Conservation (phyloP, 352 stramenopile genomes). For the Phytophthora lateralis region DNA sequence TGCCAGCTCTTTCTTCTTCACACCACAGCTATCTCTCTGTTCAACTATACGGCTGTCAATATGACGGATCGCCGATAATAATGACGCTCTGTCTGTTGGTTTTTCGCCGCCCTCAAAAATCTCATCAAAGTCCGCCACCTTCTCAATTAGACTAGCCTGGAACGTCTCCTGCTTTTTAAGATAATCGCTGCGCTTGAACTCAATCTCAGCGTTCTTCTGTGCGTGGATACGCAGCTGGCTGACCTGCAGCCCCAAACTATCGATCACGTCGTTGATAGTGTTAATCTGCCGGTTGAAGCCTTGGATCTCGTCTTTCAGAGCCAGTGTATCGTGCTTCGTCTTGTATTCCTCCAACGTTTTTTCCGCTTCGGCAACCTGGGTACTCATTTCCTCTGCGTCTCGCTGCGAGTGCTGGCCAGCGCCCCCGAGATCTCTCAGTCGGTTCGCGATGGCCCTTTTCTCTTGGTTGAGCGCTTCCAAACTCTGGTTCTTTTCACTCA, state of each 20-base stretch:
- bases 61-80: constrained; percentile 26
- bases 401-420: constrained; percentile 47
- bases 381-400: constrained; percentile 56
- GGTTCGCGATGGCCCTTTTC: constrained; percentile 43
- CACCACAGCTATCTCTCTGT: constrained; percentile 24
- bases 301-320: constrained; percentile 55
- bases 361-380: constrained; percentile 51
- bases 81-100: constrained; percentile 35
- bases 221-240: constrained; percentile 56
- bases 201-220: constrained; percentile 49
- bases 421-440: constrained; percentile 49
- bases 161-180: constrained; percentile 54
- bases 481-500: constrained; percentile 51
- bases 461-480: constrained; percentile 47
- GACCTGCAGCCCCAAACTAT: constrained; percentile 57
- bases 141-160: constrained; percentile 48
- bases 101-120: constrained; percentile 33
- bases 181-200: constrained; percentile 53
- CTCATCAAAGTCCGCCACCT: constrained; percentile 47
- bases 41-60: constrained; percentile 36
- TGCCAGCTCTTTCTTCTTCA: constrained; percentile 36
- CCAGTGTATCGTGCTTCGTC: constrained; percentile 40
- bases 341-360: constrained; percentile 50
- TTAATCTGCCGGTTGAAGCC: constrained; percentile 47
- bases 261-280: constrained; percentile 49